Percentiles rank a stretch among this genome's conserved stretches.
Conservation (phyloP, 345 rosid species). For the Citrus maxima region DNA sequence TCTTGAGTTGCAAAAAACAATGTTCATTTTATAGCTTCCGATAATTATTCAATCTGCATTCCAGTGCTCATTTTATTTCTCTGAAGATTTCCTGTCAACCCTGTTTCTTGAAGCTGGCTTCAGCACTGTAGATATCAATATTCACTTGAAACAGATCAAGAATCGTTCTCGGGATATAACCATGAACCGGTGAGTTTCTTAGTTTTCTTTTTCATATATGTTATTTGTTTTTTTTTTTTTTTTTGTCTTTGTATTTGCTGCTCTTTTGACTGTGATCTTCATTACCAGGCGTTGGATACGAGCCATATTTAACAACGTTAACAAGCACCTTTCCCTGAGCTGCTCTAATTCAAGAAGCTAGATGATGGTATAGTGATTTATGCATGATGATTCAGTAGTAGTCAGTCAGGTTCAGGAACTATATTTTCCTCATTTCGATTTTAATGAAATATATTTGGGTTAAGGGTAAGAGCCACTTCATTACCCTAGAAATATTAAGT, state of each 20-base stretch:
- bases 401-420: neutral
- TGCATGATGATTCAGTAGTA: neutral
- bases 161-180: constrained; percentile 20
- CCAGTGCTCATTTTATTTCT: constrained; percentile 38
- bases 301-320: constrained; percentile 22
- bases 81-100: constrained; percentile 31
- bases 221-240: neutral
- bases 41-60: neutral
- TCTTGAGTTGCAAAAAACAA: neutral
- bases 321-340: neutral
- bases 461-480: neutral
- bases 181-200: constrained; percentile 28
- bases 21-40: neutral
- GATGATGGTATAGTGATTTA: neutral
- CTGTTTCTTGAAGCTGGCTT: constrained; percentile 36
- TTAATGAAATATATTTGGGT: neutral
- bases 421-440: neutral
- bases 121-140: constrained; percentile 20
- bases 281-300: constrained; percentile 35
- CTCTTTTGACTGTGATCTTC: constrained; percentile 2
- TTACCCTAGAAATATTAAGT: neutral
- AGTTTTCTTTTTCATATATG: neutral
- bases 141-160: constrained; percentile 26
- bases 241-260: neutral
- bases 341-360: neutral